phyloP scores from a whole-genome alignment of 331 rosid genomes.

The Rhamnella rubrinervis region DNA sequence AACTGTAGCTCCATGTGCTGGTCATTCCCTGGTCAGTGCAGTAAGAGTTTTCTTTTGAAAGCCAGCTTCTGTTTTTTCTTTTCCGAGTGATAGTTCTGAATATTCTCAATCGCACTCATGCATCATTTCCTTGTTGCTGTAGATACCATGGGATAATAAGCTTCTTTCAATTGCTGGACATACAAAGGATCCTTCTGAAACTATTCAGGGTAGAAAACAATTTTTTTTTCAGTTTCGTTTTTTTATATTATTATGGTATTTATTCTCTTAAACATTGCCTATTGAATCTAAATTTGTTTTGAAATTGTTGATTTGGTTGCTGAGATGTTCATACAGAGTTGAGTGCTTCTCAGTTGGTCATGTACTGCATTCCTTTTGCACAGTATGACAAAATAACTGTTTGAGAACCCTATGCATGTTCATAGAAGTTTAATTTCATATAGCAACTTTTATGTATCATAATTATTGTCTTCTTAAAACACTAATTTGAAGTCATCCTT shows the following conservation, averaged over 20 bases:
- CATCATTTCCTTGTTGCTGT: slow-evolving; percentile 22
- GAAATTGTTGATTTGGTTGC: neutral
- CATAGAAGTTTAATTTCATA: no score
- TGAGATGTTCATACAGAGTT: no score
- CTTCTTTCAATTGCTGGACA: slow-evolving; percentile 88
- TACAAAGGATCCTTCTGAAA: slow-evolving; percentile 75
- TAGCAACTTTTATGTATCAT: no score
- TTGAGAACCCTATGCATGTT: no score
- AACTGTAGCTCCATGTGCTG: slow-evolving; percentile 69
- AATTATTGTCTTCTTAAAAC: no score
- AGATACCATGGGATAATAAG: slow-evolving; percentile 87
- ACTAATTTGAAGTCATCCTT: no score
- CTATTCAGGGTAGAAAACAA: slow-evolving; percentile 61
- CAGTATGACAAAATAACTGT: no score
- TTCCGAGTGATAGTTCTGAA: neutral
- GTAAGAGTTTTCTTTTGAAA: neutral
- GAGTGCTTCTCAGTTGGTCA: no score
- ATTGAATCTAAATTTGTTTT: slow-evolving; percentile 6
- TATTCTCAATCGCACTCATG: neutral
- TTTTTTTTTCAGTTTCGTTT: slow-evolving; percentile 8
- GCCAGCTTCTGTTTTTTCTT: slow-evolving; percentile 1
- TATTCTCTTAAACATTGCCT: slow-evolving; percentile 4
- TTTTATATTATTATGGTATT: slow-evolving; percentile 14
- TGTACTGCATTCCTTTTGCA: no score
- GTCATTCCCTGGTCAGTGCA: slow-evolving; percentile 89